Evolutionary conservation across 2,329 filamentous ascomycete species (phyloP), one percentile per base, ranked within the genome.

Genomic region (Trichoderma arundinaceum): DNA sequence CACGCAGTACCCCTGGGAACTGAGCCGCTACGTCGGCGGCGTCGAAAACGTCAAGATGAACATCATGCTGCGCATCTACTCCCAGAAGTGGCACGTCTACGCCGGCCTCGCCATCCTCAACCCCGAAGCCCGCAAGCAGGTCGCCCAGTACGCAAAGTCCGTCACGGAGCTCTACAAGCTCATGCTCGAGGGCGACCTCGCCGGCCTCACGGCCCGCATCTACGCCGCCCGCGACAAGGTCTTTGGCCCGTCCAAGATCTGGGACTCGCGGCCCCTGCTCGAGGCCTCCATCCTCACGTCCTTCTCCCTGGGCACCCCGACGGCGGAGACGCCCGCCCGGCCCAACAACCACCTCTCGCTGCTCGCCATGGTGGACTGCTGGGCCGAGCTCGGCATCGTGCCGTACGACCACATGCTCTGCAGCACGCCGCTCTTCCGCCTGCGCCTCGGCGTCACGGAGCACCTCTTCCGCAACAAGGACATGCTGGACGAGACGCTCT

Each of bases 41-140:
- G 96, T 99, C 73, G 95, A 99, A 79, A 99, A 99, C 77, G 94
- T 98, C 73, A 99, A 99, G 81, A 97, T 98, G 82, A 99, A 99
- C 80, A 89, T 98, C 71, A 98, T 93, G 71, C 83, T 99, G 70
- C 93, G 95, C 72, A 98, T 99, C 80, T 99, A 98, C 81, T 90
- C 90, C 67, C 96, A 97, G 78, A 99, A 98, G 79, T 99, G 96
- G 96, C 96, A 99, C 81, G 95, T 99, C 66, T 99, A 99, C 77
- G 95, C 95, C 19, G 95, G 95, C 0, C 89, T 99, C 8, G 95
- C 96, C 10, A 99, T 99, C 74, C 86, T 99, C 66, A 99, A 99
- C 77, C 95, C 95, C 0, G 90, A 93, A 66, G 95, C 95, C 3
- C 91, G 91, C 77, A 86, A 90, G 77, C 95, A 99, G 79, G 98